These are phyloP conservation scores for Tylopilus rubrobrunneus DNA, from an alignment of 768 basidiomycete species.

Conservation along the genomic window DNA sequence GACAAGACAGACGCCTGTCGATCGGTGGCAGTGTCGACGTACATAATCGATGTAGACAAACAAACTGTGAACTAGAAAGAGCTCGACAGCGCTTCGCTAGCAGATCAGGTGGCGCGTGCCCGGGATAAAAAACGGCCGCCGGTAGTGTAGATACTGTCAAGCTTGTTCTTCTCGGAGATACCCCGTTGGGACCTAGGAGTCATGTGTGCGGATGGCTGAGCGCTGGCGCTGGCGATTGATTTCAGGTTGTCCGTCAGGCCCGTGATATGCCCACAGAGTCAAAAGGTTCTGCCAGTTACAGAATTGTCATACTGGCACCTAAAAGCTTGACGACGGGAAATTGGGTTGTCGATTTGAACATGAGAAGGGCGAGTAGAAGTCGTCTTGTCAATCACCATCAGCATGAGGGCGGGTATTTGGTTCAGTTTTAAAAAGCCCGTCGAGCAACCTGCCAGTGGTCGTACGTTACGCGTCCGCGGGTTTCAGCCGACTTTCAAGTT, in stretches of 20 bases:
- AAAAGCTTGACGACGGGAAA: background rate
- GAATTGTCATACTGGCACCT: background rate
- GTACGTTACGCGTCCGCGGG: background rate
- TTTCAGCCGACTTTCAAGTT: background rate
- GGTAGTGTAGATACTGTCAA: background rate
- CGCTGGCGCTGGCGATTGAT: background rate
- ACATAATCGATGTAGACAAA: background rate
- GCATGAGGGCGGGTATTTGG: background rate
- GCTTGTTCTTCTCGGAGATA: background rate
- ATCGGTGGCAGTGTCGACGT: constrained; percentile 3
- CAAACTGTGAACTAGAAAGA: constrained; percentile 2
- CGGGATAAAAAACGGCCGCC: background rate
- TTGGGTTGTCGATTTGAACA: too few relatives aligned
- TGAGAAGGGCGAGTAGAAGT: background rate
- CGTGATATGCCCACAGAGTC: background rate
- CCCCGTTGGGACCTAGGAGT: background rate
- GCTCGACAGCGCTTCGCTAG: background rate
- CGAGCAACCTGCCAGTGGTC: background rate
- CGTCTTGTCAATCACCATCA: background rate
- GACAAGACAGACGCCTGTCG: constrained; percentile 9
- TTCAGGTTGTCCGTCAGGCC: background rate
- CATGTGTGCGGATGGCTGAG: background rate
- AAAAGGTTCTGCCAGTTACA: background rate
- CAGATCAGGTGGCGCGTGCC: background rate
- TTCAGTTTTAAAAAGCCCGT: background rate